Conservation (phyloP, 768 basidiomycete species). For the Hebeloma cylindrosporum region DNA sequence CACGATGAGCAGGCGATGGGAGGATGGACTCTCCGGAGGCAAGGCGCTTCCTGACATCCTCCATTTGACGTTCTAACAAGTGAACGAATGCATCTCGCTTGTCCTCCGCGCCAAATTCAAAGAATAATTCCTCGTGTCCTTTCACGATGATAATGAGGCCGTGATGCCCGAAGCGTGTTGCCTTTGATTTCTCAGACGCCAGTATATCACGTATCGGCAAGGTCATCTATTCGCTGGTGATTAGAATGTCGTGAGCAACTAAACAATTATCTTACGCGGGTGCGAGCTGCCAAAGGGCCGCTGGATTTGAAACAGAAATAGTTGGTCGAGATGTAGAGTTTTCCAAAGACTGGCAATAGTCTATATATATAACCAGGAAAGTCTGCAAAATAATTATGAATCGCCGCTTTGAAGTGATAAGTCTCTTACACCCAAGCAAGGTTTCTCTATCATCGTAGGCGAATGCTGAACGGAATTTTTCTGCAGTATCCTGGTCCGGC, state of each 20-base stretch:
- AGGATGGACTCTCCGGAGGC: slow-evolving; percentile 41
- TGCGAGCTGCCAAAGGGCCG: slow-evolving; percentile 74
- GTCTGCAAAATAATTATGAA: slow-evolving; percentile 46
- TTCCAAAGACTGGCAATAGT: slow-evolving; percentile 84
- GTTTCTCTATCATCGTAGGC: slow-evolving; percentile 88
- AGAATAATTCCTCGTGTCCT: slow-evolving; percentile 97
- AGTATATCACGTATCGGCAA: slow-evolving; percentile 89
- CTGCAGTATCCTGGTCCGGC: slow-evolving; percentile 60
- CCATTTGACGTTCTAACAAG: slow-evolving; percentile 79
- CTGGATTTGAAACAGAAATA: slow-evolving; percentile 95
- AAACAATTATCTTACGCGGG: slow-evolving; percentile 59
- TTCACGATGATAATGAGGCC: slow-evolving; percentile 89
- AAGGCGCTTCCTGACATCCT: slow-evolving; percentile 57
- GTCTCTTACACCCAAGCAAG: slow-evolving; percentile 77
- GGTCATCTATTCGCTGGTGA: slow-evolving; percentile 74
- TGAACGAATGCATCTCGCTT: slow-evolving; percentile 76
- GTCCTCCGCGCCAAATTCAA: slow-evolving; percentile 85
- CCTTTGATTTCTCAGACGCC: slow-evolving; percentile 78
- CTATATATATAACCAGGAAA: slow-evolving; percentile 90
- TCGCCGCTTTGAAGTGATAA: slow-evolving; percentile 4
- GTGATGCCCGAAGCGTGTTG: slow-evolving; percentile 86
- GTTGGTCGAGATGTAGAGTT: slow-evolving; percentile 88
- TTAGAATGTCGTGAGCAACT: background rate
- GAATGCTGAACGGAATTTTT: slow-evolving; percentile 81
- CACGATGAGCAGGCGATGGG: slow-evolving; percentile 56